phyloP scores from a whole-genome alignment of 768 basidiomycete species.

The Kockovaella imperatae region DNA sequence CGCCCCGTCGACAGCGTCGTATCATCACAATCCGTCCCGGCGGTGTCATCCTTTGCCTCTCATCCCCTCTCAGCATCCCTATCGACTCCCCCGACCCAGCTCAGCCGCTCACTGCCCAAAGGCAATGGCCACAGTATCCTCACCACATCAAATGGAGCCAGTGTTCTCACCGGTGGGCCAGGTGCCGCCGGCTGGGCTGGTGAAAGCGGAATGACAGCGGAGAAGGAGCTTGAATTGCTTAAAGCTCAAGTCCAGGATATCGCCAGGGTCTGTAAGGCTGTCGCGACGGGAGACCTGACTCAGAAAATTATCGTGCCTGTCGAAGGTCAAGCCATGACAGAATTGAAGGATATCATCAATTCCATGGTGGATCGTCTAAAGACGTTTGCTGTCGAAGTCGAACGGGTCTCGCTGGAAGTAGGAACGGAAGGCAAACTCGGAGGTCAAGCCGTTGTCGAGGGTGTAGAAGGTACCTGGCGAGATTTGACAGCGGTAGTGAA shows the following conservation, averaged over 20 bases:
- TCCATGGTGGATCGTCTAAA: constrained; percentile 61
- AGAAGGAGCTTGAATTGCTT: constrained; percentile 63
- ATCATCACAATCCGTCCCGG: background rate
- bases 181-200: constrained; percentile 23
- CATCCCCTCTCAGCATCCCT: constrained; percentile 22
- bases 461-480: constrained; percentile 89
- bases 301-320: constrained; percentile 74
- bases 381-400: constrained; percentile 85
- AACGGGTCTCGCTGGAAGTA: constrained; percentile 57
- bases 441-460: constrained; percentile 80
- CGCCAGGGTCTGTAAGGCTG: constrained; percentile 70
- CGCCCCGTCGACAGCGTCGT: constrained; percentile 2
- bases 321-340: constrained; percentile 69
- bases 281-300: constrained; percentile 65
- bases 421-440: constrained; percentile 62
- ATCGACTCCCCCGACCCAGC: constrained; percentile 21
- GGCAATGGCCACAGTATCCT: constrained; percentile 13
- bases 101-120: background rate
- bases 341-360: constrained; percentile 56
- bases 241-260: constrained; percentile 80
- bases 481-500: constrained; percentile 86
- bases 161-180: constrained; percentile 21
- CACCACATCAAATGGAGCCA: constrained; percentile 20
- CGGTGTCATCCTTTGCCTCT: constrained; percentile 3
- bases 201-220: constrained; percentile 38